These are phyloP conservation scores for Amyloporia xantha DNA, from an alignment of 768 basidiomycete genomes.

Conservation along the genomic window DNA sequence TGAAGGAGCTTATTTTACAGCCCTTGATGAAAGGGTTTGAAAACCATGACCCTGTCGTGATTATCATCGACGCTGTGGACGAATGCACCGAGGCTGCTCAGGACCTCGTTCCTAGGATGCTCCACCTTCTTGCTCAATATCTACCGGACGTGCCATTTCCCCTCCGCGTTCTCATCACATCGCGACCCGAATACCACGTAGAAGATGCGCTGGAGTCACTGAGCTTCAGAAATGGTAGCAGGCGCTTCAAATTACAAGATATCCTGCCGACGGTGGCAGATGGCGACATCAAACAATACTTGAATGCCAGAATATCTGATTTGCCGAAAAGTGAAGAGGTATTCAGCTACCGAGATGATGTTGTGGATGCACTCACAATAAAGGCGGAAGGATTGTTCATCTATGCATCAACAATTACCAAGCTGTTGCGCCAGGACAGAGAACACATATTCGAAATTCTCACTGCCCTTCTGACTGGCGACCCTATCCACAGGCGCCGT, in stretches of 20 bases:
- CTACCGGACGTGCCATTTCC: not conserved
- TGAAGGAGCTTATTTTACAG: not conserved
- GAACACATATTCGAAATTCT: not conserved
- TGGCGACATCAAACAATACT: not conserved
- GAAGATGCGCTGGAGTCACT: not conserved
- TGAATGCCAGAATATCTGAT: not conserved
- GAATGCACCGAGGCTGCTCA: not conserved
- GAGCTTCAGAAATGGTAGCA: not conserved
- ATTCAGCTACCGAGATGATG: not conserved
- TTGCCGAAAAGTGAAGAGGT: not conserved
- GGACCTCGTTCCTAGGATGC: not conserved
- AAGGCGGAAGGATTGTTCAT: not conserved
- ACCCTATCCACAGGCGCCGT: too few relatives aligned
- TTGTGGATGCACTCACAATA: not conserved
- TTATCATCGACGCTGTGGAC: too few relatives aligned
- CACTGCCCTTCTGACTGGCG: not conserved
- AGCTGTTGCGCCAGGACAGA: not conserved
- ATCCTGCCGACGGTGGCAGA: not conserved
- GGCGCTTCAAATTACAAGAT: not conserved
- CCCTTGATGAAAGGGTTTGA: not conserved
- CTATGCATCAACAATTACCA: not conserved
- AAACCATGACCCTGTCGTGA: not conserved
- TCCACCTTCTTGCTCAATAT: not conserved
- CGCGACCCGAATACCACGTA: not conserved
- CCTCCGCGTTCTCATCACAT: not conserved